Conservation (phyloP, 495 filamentous ascomycete genomes). For the Penicillium parvum region DNA sequence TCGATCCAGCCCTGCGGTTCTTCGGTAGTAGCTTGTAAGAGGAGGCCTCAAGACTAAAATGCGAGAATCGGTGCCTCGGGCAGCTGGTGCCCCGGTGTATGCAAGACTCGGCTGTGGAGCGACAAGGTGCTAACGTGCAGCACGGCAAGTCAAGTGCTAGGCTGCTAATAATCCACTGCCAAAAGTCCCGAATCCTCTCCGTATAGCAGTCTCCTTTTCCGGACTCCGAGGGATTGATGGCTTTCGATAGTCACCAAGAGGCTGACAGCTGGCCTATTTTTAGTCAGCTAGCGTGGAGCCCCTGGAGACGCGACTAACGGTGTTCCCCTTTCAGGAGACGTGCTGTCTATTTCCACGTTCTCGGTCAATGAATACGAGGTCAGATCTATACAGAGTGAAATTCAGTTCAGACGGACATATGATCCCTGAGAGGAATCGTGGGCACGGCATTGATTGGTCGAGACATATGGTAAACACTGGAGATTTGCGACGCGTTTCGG, state of each 20-base stretch:
- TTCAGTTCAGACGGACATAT: too few species aligned
- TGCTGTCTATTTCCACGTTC: not conserved
- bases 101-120: not conserved
- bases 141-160: slow-evolving; percentile 1
- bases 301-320: not conserved
- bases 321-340: not conserved
- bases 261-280: not conserved
- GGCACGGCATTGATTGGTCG: too few species aligned
- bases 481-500: too few species aligned
- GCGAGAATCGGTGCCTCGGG: not conserved
- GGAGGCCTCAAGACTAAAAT: not conserved
- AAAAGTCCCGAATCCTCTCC: not conserved
- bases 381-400: too few species aligned
- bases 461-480: too few species aligned
- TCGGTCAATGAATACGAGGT: not conserved
- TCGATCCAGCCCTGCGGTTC: slow-evolving; percentile 9
- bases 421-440: too few species aligned
- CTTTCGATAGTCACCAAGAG: not conserved
- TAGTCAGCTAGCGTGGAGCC: slow-evolving; percentile 1
- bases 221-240: not conserved
- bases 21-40: slow-evolving; percentile 7
- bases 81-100: not conserved
- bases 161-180: not conserved
- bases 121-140: not conserved
- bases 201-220: not conserved